These are phyloP conservation scores for Chlorella sp. DNA, from an alignment of 139 green algal species.

Conservation along the genomic window DNA sequence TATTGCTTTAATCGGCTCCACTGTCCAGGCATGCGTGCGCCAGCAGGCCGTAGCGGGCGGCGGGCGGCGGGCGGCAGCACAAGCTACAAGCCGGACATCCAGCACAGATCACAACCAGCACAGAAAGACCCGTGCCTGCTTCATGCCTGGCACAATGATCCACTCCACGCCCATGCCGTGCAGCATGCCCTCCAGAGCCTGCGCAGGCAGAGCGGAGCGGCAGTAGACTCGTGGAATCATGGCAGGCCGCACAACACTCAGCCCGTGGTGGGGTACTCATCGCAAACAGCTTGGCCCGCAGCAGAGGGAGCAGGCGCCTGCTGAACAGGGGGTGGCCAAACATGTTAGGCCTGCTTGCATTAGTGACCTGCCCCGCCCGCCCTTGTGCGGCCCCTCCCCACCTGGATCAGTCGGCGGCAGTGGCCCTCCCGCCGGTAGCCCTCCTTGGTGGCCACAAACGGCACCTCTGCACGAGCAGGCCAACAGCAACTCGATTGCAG, in stretches of 20 bases:
- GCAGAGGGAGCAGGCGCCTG: background rate
- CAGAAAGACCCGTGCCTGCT: too few relatives aligned
- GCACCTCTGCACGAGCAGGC: constrained; percentile 60
- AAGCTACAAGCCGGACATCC: too few relatives aligned
- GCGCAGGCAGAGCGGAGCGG: background rate
- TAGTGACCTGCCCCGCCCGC: too few relatives aligned
- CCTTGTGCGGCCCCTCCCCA: background rate
- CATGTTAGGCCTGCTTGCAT: too few relatives aligned
- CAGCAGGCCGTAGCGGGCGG: too few relatives aligned
- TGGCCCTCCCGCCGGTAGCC: constrained; percentile 67
- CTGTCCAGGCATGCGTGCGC: too few relatives aligned
- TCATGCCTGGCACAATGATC: constrained; percentile 67
- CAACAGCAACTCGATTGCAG: background rate
- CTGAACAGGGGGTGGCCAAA: too few relatives aligned
- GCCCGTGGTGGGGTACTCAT: background rate
- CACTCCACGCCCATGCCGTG: constrained; percentile 50
- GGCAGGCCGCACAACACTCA: too few relatives aligned
- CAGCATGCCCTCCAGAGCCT: constrained; percentile 28
- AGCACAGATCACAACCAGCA: too few relatives aligned
- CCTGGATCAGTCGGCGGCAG: constrained; percentile 67
- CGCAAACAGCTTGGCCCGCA: background rate
- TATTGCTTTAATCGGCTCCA: too few relatives aligned
- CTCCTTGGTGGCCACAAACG: constrained; percentile 71
- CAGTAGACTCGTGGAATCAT: background rate
- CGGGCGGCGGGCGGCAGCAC: too few relatives aligned